Conservation (phyloP, 495 filamentous ascomycete genomes). For the Podospora conica region DNA sequence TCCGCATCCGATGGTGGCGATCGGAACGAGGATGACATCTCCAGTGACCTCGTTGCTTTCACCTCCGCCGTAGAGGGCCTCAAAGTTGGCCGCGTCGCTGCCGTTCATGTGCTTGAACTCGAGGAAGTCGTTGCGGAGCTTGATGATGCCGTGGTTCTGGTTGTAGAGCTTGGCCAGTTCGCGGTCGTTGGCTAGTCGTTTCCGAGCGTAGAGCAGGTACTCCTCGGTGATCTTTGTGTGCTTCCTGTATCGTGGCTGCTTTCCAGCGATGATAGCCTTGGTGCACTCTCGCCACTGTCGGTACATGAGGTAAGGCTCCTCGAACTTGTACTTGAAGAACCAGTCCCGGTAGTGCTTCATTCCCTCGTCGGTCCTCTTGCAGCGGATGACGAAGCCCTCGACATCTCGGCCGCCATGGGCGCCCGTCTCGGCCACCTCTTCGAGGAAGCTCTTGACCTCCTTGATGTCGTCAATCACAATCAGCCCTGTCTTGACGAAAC, state of each 20-base stretch:
- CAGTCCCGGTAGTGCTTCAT: slow-evolving; percentile 63
- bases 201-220: slow-evolving; percentile 75
- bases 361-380: slow-evolving; percentile 49
- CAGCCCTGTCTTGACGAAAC: slow-evolving; percentile 82
- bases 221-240: slow-evolving; percentile 86
- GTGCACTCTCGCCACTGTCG: slow-evolving; percentile 97
- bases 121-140: slow-evolving; percentile 80
- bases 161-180: slow-evolving; percentile 61
- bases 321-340: slow-evolving; percentile 99
- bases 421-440: slow-evolving; percentile 74
- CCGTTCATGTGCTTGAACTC: slow-evolving; percentile 74
- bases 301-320: slow-evolving; percentile 98
- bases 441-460: slow-evolving; percentile 70
- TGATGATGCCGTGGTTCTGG: slow-evolving; percentile 93
- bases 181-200: slow-evolving; percentile 60
- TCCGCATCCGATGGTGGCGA: slow-evolving; percentile 90
- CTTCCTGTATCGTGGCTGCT: slow-evolving; percentile 69
- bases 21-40: slow-evolving; percentile 73
- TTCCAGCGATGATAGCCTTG: slow-evolving; percentile 76
- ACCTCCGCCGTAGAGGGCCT: slow-evolving; percentile 25
- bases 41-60: slow-evolving; percentile 41
- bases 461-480: slow-evolving; percentile 68
- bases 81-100: slow-evolving; percentile 54
- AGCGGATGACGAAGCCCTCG: slow-evolving; percentile 94
- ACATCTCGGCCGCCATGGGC: slow-evolving; percentile 86